Percentiles rank a stretch among this genome's conserved stretches.
Conservation (phyloP, 2,329 filamentous ascomycete species). For the Monascus ruber region DNA sequence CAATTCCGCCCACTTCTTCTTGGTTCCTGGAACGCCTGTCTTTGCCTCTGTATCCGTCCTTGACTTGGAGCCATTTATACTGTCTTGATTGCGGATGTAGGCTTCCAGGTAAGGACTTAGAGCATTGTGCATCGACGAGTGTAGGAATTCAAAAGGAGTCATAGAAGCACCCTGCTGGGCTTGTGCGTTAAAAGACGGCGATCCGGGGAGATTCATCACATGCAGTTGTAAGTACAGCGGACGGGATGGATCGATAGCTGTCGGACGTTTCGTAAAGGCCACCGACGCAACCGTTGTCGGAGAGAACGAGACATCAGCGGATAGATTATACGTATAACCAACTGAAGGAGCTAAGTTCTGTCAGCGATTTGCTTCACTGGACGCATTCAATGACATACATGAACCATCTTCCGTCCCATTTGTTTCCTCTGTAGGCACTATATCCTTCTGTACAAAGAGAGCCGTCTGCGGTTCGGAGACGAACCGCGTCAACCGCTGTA, state of each 20-base stretch:
- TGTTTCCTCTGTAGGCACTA: slow-evolving; percentile 43
- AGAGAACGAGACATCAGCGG: slow-evolving; percentile 64
- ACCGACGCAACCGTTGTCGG: slow-evolving; percentile 76
- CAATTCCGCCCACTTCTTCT: slow-evolving; percentile 91
- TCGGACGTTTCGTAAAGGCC: slow-evolving; percentile 78
- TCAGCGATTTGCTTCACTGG: too few relatives aligned
- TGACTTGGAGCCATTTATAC: slow-evolving; percentile 53
- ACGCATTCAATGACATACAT: slow-evolving; percentile 21
- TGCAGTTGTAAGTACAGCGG: slow-evolving; percentile 82
- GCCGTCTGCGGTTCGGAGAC: slow-evolving; percentile 77
- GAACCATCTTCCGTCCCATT: slow-evolving; percentile 26
- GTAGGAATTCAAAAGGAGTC: slow-evolving; percentile 84
- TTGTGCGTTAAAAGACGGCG: slow-evolving; percentile 55
- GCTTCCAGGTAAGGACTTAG: slow-evolving; percentile 96
- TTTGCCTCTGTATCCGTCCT: slow-evolving; percentile 80
- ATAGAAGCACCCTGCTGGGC: slow-evolving; percentile 60
- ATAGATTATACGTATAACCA: slow-evolving; percentile 64
- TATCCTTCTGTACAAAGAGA: slow-evolving; percentile 78
- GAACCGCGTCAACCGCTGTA: slow-evolving; percentile 80
- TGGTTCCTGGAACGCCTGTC: slow-evolving; percentile 91
- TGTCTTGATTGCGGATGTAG: slow-evolving; percentile 72
- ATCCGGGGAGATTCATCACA: slow-evolving; percentile 81
- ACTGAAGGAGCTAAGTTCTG: slow-evolving; percentile 14
- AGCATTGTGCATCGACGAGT: slow-evolving; percentile 82
- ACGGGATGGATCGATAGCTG: slow-evolving; percentile 71